A percentile compares a stretch with the other conserved stretches of the same genome.
Conservation (phyloP, 208 protist genomes). For the Tetramitus jugosus region DNA sequence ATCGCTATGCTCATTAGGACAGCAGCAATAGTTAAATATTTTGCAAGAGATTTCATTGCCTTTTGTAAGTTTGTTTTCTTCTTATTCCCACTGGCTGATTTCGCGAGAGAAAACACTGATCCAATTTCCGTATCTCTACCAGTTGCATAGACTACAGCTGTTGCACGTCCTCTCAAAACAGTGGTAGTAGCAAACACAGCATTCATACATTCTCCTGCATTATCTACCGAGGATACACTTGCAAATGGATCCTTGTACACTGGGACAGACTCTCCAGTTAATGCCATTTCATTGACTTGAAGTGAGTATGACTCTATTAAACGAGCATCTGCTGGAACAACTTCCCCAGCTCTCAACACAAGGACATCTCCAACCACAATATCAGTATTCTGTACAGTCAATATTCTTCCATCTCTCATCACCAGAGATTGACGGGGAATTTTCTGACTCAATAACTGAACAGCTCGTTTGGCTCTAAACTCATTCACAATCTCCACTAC, state of each 20-base stretch:
- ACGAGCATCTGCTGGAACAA: background rate
- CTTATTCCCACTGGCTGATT: too few relatives aligned
- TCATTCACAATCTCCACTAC: slow-evolving; percentile 5
- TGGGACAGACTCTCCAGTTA: background rate
- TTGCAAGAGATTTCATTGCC: background rate
- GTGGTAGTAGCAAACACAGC: background rate
- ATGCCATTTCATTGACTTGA: background rate
- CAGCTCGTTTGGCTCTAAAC: slow-evolving; percentile 1
- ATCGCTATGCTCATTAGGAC: background rate
- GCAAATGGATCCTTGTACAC: background rate
- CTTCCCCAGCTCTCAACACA: background rate
- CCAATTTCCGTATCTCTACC: background rate
- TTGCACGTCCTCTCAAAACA: background rate
- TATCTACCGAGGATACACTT: background rate
- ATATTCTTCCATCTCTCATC: background rate
- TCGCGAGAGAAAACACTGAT: background rate
- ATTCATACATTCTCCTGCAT: background rate
- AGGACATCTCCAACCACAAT: background rate
- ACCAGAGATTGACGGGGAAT: background rate
- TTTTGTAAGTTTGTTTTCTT: slow-evolving; percentile 11
- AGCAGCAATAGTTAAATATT: slow-evolving; percentile 10
- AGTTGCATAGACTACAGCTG: background rate
- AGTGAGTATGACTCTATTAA: background rate
- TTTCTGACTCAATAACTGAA: background rate
- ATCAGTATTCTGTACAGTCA: background rate